Evolutionary conservation across 768 basidiomycete genomes (phyloP).

Genomic region (Cubamyces sp.): DNA sequence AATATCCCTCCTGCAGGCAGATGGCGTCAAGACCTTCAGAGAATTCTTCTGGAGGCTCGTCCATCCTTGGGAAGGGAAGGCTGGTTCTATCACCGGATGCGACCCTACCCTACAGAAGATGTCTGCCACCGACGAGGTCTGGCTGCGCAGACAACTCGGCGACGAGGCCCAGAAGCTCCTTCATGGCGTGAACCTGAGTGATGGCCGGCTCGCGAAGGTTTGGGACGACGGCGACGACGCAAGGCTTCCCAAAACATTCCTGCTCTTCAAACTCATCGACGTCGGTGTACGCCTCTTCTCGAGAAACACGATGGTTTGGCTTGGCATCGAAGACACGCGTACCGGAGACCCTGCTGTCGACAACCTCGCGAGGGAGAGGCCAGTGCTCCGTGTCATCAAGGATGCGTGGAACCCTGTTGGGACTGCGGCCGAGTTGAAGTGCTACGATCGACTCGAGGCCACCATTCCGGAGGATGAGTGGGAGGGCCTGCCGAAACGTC

Average conservation of each 20-base stretch:
- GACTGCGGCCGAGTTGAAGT: conserved; percentile 4
- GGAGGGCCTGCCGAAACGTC: background rate
- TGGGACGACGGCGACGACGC: background rate
- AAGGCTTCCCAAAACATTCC: background rate
- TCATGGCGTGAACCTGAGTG: background rate
- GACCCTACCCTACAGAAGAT: conserved; percentile 12
- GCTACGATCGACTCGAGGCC: conserved; percentile 5
- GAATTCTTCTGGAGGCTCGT: conserved; percentile 25
- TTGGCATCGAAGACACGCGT: conserved; percentile 9
- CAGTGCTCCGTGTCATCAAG: conserved; percentile 11
- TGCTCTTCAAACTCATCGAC: conserved; percentile 10
- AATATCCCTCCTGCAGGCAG: background rate
- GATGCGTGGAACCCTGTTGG: conserved; percentile 19
- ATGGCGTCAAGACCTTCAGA: background rate
- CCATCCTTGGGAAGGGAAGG: conserved; percentile 9
- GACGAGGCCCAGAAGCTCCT: background rate
- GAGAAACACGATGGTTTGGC: conserved; percentile 21
- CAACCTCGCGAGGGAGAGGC: background rate
- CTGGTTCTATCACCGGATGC: conserved; percentile 5
- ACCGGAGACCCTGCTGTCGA: too few relatives aligned
- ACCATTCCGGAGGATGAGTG: background rate
- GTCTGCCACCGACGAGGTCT: background rate
- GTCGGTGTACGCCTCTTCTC: conserved; percentile 20
- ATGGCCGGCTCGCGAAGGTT: conserved; percentile 7
- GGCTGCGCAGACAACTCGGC: background rate